Evolutionary conservation across 1,284 basidiomycete species (phyloP).

Genomic region (Grifola frondosa): DNA sequence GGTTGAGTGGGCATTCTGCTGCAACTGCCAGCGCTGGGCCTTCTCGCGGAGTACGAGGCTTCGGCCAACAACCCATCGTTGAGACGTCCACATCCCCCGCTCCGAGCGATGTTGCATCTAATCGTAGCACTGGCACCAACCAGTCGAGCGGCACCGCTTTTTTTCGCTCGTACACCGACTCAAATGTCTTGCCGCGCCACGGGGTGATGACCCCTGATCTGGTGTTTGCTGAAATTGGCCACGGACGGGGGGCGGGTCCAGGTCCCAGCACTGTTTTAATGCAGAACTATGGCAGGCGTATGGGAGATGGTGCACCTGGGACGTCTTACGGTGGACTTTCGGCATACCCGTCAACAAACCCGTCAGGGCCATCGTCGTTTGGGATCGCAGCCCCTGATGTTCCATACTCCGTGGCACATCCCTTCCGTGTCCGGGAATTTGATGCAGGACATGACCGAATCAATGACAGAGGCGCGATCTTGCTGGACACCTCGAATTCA

Average conservation of each 20-base stretch:
- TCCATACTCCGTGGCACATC: conserved; percentile 11
- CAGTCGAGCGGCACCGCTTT: conserved; percentile 57
- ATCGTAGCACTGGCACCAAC: conserved; percentile 51
- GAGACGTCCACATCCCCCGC: conserved; percentile 59
- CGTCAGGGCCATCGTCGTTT: conserved; percentile 5
- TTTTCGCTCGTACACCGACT: conserved; percentile 59
- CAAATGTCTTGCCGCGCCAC: conserved; percentile 41
- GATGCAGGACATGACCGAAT: conserved; percentile 11
- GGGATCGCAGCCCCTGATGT: conserved; percentile 17
- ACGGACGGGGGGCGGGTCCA: conserved; percentile 55
- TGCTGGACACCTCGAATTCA: conserved; percentile 26
- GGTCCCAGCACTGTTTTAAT: conserved; percentile 23
- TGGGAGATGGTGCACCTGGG: conserved; percentile 17
- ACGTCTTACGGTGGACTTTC: conserved; percentile 15
- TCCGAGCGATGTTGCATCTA: conserved; percentile 56
- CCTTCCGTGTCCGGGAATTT: conserved; percentile 13
- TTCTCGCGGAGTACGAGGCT: conserved; percentile 34
- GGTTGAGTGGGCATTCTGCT: conserved; percentile 10
- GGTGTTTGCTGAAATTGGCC: conserved; percentile 74
- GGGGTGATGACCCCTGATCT: conserved; percentile 71
- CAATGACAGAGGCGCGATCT: conserved; percentile 12
- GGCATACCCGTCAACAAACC: conserved; percentile 16
- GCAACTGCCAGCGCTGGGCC: conserved; percentile 24
- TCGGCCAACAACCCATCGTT: conserved; percentile 62
- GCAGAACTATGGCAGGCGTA: conserved; percentile 17